Percentiles rank a stretch among this genome's conserved stretches.
Evolutionary conservation across 2,329 filamentous ascomycete species (phyloP).

Genomic region (Xylariaceae sp.): DNA sequence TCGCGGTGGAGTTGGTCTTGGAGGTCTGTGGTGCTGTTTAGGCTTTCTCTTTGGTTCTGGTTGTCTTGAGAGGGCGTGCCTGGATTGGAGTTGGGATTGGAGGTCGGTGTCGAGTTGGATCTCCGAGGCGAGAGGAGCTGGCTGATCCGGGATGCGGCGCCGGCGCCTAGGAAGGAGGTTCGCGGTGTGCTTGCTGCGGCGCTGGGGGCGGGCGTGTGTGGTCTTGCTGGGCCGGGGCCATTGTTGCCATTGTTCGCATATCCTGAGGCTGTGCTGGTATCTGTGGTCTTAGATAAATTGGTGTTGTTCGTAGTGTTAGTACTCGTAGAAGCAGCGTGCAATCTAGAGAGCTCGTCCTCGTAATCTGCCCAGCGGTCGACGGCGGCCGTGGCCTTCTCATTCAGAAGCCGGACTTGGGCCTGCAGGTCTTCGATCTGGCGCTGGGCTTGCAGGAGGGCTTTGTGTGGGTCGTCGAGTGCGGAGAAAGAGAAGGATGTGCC

Average conservation of each 20-base stretch:
- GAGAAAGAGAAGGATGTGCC: conserved; percentile 38
- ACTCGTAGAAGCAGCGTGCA: conserved; percentile 43
- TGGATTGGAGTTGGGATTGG: conserved; percentile 29
- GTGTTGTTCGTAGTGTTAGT: conserved; percentile 23
- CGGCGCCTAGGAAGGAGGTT: conserved; percentile 28
- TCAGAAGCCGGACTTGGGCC: conserved; percentile 65
- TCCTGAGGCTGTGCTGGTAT: background rate
- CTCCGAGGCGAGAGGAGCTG: conserved; percentile 31
- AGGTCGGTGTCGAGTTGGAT: conserved; percentile 23
- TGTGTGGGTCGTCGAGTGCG: conserved; percentile 32
- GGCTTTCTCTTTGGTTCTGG: conserved; percentile 6
- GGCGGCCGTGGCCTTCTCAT: conserved; percentile 64
- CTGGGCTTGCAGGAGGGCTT: conserved; percentile 51
- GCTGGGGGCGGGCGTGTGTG: conserved; percentile 18
- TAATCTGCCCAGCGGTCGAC: conserved; percentile 70
- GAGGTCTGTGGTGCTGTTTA: conserved; percentile 17
- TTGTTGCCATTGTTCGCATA: conserved; percentile 4
- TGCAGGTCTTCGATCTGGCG: conserved; percentile 65
- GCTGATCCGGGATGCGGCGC: conserved; percentile 31
- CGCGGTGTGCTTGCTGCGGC: conserved; percentile 23
- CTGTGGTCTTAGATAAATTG: conserved; percentile 2
- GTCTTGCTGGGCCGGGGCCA: too few relatives aligned
- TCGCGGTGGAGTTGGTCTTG: conserved; percentile 57
- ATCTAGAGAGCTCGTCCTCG: conserved; percentile 67
- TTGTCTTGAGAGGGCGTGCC: conserved; percentile 5